Evolutionary conservation across 192 early-diverging fungal genomes (phyloP).

Genomic region (Gryganskiella cystojenkinii): DNA sequence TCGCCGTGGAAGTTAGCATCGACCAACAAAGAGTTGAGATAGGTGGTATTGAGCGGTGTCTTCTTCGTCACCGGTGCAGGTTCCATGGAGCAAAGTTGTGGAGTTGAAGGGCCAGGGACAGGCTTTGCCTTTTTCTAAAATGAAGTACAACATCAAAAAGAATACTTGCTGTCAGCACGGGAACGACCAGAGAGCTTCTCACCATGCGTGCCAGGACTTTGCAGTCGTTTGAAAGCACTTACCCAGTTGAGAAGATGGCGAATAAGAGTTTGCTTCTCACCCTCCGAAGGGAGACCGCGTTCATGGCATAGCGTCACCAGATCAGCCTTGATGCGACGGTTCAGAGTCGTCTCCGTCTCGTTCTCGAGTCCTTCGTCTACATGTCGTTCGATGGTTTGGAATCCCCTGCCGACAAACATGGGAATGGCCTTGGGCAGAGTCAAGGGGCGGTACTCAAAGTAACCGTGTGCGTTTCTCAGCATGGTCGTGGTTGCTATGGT

Average conservation of each 20-base stretch:
- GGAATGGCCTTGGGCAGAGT: slow-evolving; percentile 1
- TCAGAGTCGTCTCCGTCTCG: slow-evolving; percentile 67
- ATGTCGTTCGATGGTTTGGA: slow-evolving; percentile 38
- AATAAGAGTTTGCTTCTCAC: slow-evolving; percentile 70
- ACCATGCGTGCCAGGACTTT: neutral
- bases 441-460: slow-evolving; percentile 37
- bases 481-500: slow-evolving; percentile 8
- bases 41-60: slow-evolving; percentile 53
- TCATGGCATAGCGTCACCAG: slow-evolving; percentile 78
- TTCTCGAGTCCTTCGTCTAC: slow-evolving; percentile 50
- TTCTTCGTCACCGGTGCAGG: slow-evolving; percentile 54
- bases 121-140: slow-evolving; percentile 73
- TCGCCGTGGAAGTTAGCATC: slow-evolving; percentile 63
- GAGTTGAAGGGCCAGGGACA: slow-evolving; percentile 74
- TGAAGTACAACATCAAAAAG: neutral
- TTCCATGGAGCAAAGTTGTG: slow-evolving; percentile 64
- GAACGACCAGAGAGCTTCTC: neutral
- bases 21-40: slow-evolving; percentile 57
- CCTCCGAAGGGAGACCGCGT: slow-evolving; percentile 73
- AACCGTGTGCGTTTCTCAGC: slow-evolving; percentile 46
- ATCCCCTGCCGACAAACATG: slow-evolving; percentile 5
- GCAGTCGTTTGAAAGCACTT: slow-evolving; percentile 39
- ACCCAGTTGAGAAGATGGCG: slow-evolving; percentile 71
- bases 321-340: slow-evolving; percentile 74
- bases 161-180: neutral